These are phyloP conservation scores for Plantago coronopus DNA, from an alignment of 305 asterid species.

Conservation along the genomic window DNA sequence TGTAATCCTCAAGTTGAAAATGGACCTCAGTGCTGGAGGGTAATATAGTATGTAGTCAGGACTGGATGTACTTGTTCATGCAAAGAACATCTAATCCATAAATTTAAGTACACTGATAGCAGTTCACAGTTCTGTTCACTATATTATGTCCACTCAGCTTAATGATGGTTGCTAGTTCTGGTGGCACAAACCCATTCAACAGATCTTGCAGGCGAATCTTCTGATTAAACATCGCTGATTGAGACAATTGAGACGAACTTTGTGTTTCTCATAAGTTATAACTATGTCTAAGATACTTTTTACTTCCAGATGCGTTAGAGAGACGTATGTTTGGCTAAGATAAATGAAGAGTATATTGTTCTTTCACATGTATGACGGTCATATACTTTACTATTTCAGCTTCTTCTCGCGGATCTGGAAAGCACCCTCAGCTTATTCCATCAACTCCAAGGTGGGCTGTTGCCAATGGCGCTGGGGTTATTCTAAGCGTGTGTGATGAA, in stretches of 20 bases:
- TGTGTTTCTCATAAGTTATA: too few relatives aligned
- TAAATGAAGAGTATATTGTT: conserved; percentile 9
- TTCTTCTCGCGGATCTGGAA: conserved; percentile 96
- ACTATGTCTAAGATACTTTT: neutral
- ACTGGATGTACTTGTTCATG: too few relatives aligned
- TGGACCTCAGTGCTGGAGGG: too few relatives aligned
- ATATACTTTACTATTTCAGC: conserved; percentile 44
- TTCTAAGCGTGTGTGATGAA: conserved; percentile 97
- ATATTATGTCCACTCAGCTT: neutral
- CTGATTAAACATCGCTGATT: neutral
- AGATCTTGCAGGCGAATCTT: neutral
- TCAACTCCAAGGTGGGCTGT: conserved; percentile 99
- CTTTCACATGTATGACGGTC: conserved; percentile 18
- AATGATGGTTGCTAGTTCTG: neutral
- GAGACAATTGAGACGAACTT: neutral
- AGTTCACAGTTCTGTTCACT: neutral
- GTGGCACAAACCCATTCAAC: neutral
- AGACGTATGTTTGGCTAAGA: conserved; percentile 9
- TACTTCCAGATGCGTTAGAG: neutral
- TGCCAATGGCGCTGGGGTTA: conserved; percentile 99
- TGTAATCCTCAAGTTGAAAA: too few relatives aligned
- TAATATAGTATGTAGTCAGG: too few relatives aligned
- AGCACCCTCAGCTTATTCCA: conserved; percentile 96
- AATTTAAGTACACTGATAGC: too few relatives aligned
- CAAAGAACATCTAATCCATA: too few relatives aligned